A percentile compares a stretch with the other conserved stretches of the same genome.
phyloP scores from a whole-genome alignment of 495 filamentous ascomycete species.

The Daldinia caldariorum region DNA sequence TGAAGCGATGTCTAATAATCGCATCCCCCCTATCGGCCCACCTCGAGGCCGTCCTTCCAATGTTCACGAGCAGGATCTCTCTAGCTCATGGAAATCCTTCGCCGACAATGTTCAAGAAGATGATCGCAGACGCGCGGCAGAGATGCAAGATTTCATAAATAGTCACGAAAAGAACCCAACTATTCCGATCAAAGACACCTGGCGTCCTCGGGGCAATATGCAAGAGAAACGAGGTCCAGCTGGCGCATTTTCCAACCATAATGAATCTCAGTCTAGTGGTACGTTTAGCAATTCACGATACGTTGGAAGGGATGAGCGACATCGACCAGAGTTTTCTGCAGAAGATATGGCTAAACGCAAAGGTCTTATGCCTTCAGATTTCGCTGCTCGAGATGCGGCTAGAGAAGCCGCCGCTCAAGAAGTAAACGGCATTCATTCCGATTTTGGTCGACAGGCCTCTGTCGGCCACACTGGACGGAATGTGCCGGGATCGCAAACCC shows the following conservation, averaged over 20 bases:
- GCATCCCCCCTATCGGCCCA: constrained; percentile 44
- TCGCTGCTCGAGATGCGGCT: constrained; percentile 9
- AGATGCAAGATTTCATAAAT: constrained; percentile 22
- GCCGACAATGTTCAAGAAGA: constrained; percentile 31
- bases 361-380: constrained; percentile 31
- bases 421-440: constrained; percentile 41
- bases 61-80: constrained; percentile 7
- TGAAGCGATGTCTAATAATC: constrained; percentile 24
- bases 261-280: constrained; percentile 8
- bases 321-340: background rate
- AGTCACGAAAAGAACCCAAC: constrained; percentile 46
- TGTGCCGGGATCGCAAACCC: constrained; percentile 43
- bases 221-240: constrained; percentile 48
- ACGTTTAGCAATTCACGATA: background rate
- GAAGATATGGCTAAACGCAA: constrained; percentile 17
- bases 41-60: constrained; percentile 35
- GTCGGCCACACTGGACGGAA: constrained; percentile 53
- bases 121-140: constrained; percentile 32
- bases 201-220: constrained; percentile 63
- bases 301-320: background rate
- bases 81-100: constrained; percentile 37
- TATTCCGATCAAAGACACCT: constrained; percentile 69
- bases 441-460: constrained; percentile 51
- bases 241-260: constrained; percentile 36
- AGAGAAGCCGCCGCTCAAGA: constrained; percentile 13